Conservation (phyloP, 1,139 yeast species). For the Diutina rugosa region DNA sequence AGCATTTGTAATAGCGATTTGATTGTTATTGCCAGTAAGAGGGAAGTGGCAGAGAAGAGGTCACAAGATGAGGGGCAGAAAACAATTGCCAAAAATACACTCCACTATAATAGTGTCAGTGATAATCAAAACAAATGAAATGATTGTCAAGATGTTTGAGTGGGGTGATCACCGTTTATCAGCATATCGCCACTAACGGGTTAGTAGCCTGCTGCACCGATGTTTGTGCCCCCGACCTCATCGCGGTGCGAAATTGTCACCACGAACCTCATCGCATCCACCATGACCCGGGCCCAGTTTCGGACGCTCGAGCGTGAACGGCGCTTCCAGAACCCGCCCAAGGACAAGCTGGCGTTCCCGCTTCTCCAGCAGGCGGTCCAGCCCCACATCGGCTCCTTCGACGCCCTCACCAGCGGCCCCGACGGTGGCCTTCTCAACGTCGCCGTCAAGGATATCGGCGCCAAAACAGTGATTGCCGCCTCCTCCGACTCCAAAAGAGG, state of each 20-base stretch:
- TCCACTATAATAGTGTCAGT: no score
- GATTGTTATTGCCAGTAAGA: no score
- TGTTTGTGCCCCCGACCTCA: background rate
- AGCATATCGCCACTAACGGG: no score
- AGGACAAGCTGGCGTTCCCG: constrained; percentile 73
- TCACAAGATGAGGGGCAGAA: no score
- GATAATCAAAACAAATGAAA: no score
- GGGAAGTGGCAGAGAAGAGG: no score
- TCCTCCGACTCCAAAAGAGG: constrained; percentile 60
- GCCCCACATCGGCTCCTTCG: constrained; percentile 94
- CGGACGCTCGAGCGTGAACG: constrained; percentile 81
- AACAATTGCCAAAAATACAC: no score
- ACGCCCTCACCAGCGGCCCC: constrained; percentile 84
- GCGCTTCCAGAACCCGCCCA: constrained; percentile 80
- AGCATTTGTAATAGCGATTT: no score
- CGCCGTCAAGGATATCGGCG: constrained; percentile 83
- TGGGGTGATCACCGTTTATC: no score
- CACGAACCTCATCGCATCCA: constrained; percentile 4
- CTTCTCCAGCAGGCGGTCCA: constrained; percentile 76
- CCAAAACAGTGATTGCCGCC: constrained; percentile 73
- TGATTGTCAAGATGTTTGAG: no score
- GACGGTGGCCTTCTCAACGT: constrained; percentile 74
- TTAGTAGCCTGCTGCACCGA: background rate
- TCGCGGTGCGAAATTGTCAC: background rate
- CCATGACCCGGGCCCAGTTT: constrained; percentile 38